phyloP scores from a whole-genome alignment of 169 alveolate genomes.

The Theileria parva region DNA sequence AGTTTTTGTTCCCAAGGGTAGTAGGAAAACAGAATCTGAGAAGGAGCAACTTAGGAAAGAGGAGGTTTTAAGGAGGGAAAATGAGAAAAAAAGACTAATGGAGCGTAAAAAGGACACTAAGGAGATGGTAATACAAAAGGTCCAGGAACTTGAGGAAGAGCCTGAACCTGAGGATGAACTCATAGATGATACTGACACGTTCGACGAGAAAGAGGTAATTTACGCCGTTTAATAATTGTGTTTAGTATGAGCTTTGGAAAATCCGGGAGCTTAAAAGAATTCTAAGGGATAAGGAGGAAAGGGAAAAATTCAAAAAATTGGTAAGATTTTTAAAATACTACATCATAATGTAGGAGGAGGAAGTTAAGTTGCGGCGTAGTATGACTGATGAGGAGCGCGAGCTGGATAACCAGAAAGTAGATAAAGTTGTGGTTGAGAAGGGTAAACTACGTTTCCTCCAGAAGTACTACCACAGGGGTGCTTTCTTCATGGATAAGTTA shows the following conservation, averaged over 20 bases:
- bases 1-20: constrained; percentile 50
- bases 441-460: constrained; percentile 80
- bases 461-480: constrained; percentile 87
- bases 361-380: constrained; percentile 69
- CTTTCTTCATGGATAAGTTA: constrained; percentile 82
- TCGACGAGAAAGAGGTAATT: constrained; percentile 54
- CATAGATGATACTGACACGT: constrained; percentile 57
- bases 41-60: constrained; percentile 34
- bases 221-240: background rate
- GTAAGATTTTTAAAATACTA: constrained; percentile 15
- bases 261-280: constrained; percentile 75
- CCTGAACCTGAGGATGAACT: constrained; percentile 28
- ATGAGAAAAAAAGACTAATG: constrained; percentile 37
- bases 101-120: constrained; percentile 61
- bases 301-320: constrained; percentile 64
- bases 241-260: constrained; percentile 78
- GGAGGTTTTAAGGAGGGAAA: constrained; percentile 31
- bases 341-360: constrained; percentile 67
- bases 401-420: constrained; percentile 67
- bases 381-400: constrained; percentile 76
- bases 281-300: constrained; percentile 72
- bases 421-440: constrained; percentile 66
- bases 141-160: constrained; percentile 31
- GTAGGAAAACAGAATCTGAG: constrained; percentile 39
- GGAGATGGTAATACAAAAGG: constrained; percentile 49